Evolutionary conservation across 2,329 filamentous ascomycete genomes (phyloP), one percentile per base, ranked within the genome.

Genomic region (Sphaerulina populicola): DNA sequence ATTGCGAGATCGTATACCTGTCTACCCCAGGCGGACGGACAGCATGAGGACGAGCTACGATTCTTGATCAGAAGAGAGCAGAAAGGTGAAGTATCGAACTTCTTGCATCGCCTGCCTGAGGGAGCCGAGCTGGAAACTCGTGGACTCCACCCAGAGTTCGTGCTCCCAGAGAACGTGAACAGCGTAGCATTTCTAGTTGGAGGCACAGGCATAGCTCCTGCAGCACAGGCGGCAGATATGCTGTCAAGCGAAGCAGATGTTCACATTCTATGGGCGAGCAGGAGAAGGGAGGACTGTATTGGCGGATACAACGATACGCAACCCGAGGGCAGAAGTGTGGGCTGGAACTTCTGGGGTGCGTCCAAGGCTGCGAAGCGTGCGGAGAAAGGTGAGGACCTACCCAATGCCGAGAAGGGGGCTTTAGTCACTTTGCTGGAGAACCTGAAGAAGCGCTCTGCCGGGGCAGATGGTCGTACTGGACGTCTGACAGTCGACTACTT

Each of bases 1-100:
- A 94, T 98, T 60, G 87, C 88, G 39, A 75, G 93, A 55, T 83
- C 88, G 52, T 98, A 98, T 69, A 97, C 93, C 3, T 89, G 91
- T 0, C 73, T 98, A 0, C 91, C 88, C 0, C 77, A 81, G 0
- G 42, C 57, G 2, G 51, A 53, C 12, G 62, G 56, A 4, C 64
- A 69, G 30, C 60, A 63, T 23, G 56, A 65, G 5, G 63, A 68
- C 18, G 68, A 73, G 38, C 54, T 95, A 49, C 76, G 85, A 7
- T 83, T 97, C 55, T 77, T 94, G 55, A 83, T 97, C 47, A 81
- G 90, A n/a, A 78, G 77, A 53, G 81, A 95, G 60, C 75, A 79
- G 9, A 80, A 81, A 41, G 93, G 91, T 12, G 91, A 97, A 67
- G 86, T 97, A 57, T 94, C 88, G 0, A 80, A 77, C 9, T 97